These are phyloP conservation scores for Melaleuca alternifolia DNA, from an alignment of 345 rosid genomes.

Conservation along the genomic window DNA sequence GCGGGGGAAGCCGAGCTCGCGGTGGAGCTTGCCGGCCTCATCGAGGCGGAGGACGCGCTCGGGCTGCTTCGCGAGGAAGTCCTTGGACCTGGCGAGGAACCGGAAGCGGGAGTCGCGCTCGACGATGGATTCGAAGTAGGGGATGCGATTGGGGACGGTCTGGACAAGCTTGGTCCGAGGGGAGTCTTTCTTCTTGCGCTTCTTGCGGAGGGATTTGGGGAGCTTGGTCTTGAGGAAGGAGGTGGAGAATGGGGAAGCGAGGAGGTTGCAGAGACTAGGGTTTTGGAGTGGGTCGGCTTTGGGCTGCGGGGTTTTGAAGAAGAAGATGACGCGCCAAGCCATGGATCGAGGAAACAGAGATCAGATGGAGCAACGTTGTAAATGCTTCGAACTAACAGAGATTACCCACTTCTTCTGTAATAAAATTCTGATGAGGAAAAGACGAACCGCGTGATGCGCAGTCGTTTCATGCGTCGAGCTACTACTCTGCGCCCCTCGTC, in stretches of 20 bases:
- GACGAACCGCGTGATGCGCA: background rate
- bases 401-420: background rate
- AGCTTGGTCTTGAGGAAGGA: conserved; percentile 77
- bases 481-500: background rate
- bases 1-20: conserved; percentile 82
- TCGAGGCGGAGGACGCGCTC: conserved; percentile 58
- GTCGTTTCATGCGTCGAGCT: too few species aligned
- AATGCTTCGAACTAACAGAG: background rate
- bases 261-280: background rate
- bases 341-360: conserved; percentile 1
- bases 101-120: conserved; percentile 56
- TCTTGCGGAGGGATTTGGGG: conserved; percentile 41
- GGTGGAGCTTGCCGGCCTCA: conserved; percentile 78
- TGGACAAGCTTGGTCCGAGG: conserved; percentile 60
- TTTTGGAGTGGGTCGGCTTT: background rate
- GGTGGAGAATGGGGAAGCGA: conserved; percentile 40
- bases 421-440: background rate
- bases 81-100: conserved; percentile 51
- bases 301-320: background rate
- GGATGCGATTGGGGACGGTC: conserved; percentile 29
- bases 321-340: conserved; percentile 15
- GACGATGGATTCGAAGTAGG: conserved; percentile 48
- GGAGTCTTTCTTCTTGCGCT: conserved; percentile 27
- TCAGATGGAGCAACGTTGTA: background rate
- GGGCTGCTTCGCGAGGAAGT: conserved; percentile 57